These are phyloP conservation scores for Oenanthe sinensis DNA, from an alignment of 129 eudicot genomes.

Conservation along the genomic window DNA sequence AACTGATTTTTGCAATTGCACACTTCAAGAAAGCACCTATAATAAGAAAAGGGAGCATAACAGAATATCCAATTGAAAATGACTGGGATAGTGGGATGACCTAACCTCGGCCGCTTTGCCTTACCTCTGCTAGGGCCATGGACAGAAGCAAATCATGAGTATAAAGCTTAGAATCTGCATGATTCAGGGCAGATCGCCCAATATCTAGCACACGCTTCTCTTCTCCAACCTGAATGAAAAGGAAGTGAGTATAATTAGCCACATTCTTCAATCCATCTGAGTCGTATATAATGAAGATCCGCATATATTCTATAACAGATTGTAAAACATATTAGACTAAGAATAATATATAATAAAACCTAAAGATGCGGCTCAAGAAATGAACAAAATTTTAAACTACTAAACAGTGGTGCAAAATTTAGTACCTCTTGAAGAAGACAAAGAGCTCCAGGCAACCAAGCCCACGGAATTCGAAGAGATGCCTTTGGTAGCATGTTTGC, in stretches of 20 bases:
- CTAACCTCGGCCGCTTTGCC: slow-evolving; percentile 37
- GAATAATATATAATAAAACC: not conserved
- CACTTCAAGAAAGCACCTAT: slow-evolving; percentile 97
- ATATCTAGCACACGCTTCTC: slow-evolving; percentile 88
- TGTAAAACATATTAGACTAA: not conserved
- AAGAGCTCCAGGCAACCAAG: slow-evolving; percentile 96
- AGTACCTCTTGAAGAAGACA: slow-evolving; percentile 98
- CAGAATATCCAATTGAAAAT: slow-evolving; percentile 35
- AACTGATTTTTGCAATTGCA: slow-evolving; percentile 74
- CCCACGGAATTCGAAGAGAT: slow-evolving; percentile 89
- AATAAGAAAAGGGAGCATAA: slow-evolving; percentile 64
- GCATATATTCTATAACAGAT: not conserved
- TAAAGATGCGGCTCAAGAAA: not conserved
- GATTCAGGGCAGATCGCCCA: slow-evolving; percentile 73
- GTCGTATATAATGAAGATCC: not conserved
- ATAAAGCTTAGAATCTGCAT: slow-evolving; percentile 62
- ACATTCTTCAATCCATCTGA: not conserved
- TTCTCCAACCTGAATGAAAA: slow-evolving; percentile 66
- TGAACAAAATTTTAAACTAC: not conserved
- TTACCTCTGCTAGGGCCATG: slow-evolving; percentile 99
- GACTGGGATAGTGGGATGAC: slow-evolving; percentile 18
- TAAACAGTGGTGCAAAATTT: not conserved
- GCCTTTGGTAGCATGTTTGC: no score
- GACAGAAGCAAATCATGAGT: slow-evolving; percentile 86
- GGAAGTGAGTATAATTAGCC: slow-evolving; percentile 10